phyloP scores from a whole-genome alignment of 2,329 filamentous ascomycete species.

The Thelonectria discophora region DNA sequence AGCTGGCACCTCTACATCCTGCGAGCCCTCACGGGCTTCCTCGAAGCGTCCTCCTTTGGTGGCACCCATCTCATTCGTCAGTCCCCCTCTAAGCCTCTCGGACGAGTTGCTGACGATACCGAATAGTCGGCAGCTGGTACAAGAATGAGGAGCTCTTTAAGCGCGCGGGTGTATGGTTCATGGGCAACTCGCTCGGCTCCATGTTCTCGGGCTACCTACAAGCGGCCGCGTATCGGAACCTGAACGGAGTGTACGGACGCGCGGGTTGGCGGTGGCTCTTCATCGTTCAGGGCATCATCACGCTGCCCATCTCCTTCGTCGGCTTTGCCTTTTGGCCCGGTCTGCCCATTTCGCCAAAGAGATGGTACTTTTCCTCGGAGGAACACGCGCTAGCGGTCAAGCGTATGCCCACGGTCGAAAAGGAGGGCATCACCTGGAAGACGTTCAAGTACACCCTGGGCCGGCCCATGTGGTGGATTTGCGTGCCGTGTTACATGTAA shows the following conservation, averaged over 20 bases:
- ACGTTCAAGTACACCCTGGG: slow-evolving; percentile 39
- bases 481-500: slow-evolving; percentile 37
- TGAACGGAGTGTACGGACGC: slow-evolving; percentile 52
- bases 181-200: slow-evolving; percentile 43
- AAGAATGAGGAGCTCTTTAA: slow-evolving; percentile 53
- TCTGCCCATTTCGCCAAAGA: slow-evolving; percentile 34
- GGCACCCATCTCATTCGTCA: slow-evolving; percentile 43
- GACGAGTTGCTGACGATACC: not conserved
- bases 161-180: slow-evolving; percentile 59
- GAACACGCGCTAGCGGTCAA: slow-evolving; percentile 36
- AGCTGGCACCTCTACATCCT: slow-evolving; percentile 41
- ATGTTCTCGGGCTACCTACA: slow-evolving; percentile 43
- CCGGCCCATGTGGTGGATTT: slow-evolving; percentile 41
- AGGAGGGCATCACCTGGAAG: slow-evolving; percentile 38
- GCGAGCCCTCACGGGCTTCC: slow-evolving; percentile 38
- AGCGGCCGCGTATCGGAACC: slow-evolving; percentile 50
- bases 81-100: not conserved
- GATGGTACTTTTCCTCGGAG: slow-evolving; percentile 38
- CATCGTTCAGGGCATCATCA: slow-evolving; percentile 47
- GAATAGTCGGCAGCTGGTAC: slow-evolving; percentile 23
- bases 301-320: slow-evolving; percentile 41
- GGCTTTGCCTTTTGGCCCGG: slow-evolving; percentile 44
- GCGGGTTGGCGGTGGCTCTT: slow-evolving; percentile 55
- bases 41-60: slow-evolving; percentile 40
- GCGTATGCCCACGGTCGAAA: slow-evolving; percentile 34